Evolutionary conservation across 352 stramenopile genomes (phyloP).

Genomic region (Globisporangium polare): DNA sequence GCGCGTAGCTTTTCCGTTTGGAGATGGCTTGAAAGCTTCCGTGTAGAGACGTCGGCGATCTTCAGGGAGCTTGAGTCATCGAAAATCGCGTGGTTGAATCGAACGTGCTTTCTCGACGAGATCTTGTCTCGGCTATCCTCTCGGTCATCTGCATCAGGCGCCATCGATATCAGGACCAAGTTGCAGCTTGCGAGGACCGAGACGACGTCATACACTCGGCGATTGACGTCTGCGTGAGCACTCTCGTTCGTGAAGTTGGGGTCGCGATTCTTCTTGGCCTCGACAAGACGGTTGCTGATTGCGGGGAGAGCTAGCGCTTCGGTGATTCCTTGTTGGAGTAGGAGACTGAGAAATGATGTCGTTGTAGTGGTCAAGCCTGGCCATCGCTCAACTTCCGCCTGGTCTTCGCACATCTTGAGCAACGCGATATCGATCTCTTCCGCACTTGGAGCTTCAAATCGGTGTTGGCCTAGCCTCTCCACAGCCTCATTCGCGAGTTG

Average conservation of each 20-base stretch:
- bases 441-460: background rate
- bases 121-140: conserved; percentile 23
- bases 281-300: conserved; percentile 43
- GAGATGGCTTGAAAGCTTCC: background rate
- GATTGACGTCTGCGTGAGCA: conserved; percentile 38
- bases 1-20: background rate
- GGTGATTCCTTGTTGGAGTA: conserved; percentile 41
- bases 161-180: conserved; percentile 31
- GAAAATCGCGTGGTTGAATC: conserved; percentile 60
- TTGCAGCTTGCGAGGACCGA: conserved; percentile 55
- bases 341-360: conserved; percentile 43
- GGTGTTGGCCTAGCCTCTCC: conserved; percentile 2
- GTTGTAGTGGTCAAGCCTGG: conserved; percentile 53
- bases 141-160: conserved; percentile 10
- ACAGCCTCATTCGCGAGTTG: conserved; percentile 22
- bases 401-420: conserved; percentile 41
- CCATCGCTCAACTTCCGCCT: conserved; percentile 42
- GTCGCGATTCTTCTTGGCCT: conserved; percentile 32
- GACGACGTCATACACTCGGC: conserved; percentile 66
- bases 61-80: conserved; percentile 23
- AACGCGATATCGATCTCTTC: conserved; percentile 45
- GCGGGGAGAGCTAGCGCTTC: conserved; percentile 21
- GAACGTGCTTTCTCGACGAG: conserved; percentile 37
- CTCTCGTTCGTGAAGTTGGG: conserved; percentile 14
- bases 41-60: conserved; percentile 12